A percentile compares a stretch with the other conserved stretches of the same genome.
Conservation (phyloP, 768 basidiomycete species). For the Kwoniella dendrophila region DNA sequence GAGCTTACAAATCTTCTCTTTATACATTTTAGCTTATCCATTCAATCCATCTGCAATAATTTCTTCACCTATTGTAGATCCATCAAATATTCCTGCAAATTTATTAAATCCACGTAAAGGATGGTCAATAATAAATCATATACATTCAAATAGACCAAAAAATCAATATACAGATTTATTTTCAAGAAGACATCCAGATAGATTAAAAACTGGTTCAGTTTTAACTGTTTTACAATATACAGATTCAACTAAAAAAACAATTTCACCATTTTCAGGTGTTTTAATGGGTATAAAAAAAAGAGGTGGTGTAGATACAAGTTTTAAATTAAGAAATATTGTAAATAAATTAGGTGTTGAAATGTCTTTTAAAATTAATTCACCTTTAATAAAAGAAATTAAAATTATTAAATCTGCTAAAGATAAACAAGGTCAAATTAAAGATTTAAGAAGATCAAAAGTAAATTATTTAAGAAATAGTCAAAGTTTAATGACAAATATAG, state of each 20-base stretch:
- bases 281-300: slow-evolving; percentile 67
- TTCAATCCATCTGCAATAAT: slow-evolving; percentile 34
- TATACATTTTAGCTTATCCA: slow-evolving; percentile 26
- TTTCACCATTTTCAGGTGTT: slow-evolving; percentile 75
- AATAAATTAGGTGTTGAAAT: slow-evolving; percentile 90
- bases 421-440: slow-evolving; percentile 30
- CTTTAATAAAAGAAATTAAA: slow-evolving; percentile 83
- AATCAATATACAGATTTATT: slow-evolving; percentile 71
- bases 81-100: slow-evolving; percentile 22
- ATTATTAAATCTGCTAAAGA: slow-evolving; percentile 60
- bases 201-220: slow-evolving; percentile 81
- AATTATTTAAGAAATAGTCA: slow-evolving; percentile 54
- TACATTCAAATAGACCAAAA: slow-evolving; percentile 69
- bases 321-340: slow-evolving; percentile 84
- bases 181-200: slow-evolving; percentile 67
- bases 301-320: slow-evolving; percentile 78
- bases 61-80: slow-evolving; percentile 18
- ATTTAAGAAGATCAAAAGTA: slow-evolving; percentile 46
- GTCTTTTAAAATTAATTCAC: slow-evolving; percentile 83
- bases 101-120: slow-evolving; percentile 44
- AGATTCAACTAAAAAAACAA: slow-evolving; percentile 70
- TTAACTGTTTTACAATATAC: slow-evolving; percentile 68
- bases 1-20: too few relatives aligned
- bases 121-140: slow-evolving; percentile 41
- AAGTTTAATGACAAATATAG: slow-evolving; percentile 48